Percentiles rank a stretch among this genome's conserved stretches.
phyloP scores from a whole-genome alignment of 805 yeast genomes.

The Saccharomycopsis vini region DNA sequence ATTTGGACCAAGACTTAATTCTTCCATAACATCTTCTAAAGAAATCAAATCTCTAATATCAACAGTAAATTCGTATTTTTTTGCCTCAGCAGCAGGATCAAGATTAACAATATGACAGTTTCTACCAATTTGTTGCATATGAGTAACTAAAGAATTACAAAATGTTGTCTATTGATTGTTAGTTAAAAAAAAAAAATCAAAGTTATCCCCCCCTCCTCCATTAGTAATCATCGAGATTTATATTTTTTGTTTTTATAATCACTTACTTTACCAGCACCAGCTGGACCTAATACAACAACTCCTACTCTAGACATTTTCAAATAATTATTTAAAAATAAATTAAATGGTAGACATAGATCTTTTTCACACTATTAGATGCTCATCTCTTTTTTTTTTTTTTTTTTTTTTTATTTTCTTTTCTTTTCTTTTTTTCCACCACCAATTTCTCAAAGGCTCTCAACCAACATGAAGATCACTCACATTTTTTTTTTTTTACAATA shows the following conservation, averaged over 20 bases:
- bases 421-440: not conserved
- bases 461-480: too few species aligned
- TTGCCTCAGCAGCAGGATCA: conserved; percentile 82
- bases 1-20: conserved; percentile 65
- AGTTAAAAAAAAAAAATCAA: not conserved
- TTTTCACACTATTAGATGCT: not conserved
- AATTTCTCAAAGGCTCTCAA: too few species aligned
- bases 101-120: conserved; percentile 90
- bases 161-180: conserved; percentile 51
- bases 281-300: conserved; percentile 90
- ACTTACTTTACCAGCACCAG: conserved; percentile 80
- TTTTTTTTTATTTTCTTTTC: too few species aligned
- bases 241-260: not conserved
- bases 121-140: conserved; percentile 86
- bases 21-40: conserved; percentile 70
- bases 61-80: conserved; percentile 63
- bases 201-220: not conserved
- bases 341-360: not conserved
- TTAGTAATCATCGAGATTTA: too few species aligned
- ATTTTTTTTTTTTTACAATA: too few species aligned
- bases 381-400: not conserved
- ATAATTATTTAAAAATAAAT: not conserved
- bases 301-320: conserved; percentile 83
- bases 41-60: conserved; percentile 74
- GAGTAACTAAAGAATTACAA: conserved; percentile 77